phyloP scores from a whole-genome alignment of 805 yeast genomes.

The Kregervanrija delftensis region DNA sequence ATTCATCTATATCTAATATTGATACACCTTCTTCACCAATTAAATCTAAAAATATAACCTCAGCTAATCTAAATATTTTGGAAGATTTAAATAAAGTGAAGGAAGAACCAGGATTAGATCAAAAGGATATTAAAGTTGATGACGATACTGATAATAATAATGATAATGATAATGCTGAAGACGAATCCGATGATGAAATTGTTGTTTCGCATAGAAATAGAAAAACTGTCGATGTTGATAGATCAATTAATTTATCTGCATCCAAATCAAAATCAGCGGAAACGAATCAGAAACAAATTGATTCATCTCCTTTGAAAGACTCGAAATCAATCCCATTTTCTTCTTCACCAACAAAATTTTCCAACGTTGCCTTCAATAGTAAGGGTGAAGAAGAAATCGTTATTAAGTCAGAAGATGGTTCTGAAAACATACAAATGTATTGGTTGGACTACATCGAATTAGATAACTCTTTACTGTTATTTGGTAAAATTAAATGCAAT shows the following conservation, averaged over 20 bases:
- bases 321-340: constrained; percentile 1
- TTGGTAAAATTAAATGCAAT: constrained; percentile 68
- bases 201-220: constrained; percentile 48
- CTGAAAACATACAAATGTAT: constrained; percentile 54
- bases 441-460: constrained; percentile 90
- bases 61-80: constrained; percentile 5
- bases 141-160: constrained; percentile 7
- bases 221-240: constrained; percentile 33
- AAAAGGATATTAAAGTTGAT: background rate
- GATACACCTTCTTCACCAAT: constrained; percentile 29
- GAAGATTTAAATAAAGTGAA: constrained; percentile 7
- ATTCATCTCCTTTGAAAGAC: constrained; percentile 21
- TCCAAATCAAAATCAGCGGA: constrained; percentile 9
- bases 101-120: constrained; percentile 1
- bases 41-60: constrained; percentile 2
- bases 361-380: constrained; percentile 23
- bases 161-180: constrained; percentile 21
- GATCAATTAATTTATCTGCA: constrained; percentile 36
- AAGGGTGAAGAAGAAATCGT: constrained; percentile 32
- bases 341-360: constrained; percentile 8
- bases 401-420: constrained; percentile 22
- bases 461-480: constrained; percentile 59
- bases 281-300: constrained; percentile 6
- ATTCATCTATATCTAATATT: constrained; percentile 8
- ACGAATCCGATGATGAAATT: constrained; percentile 51